Conservation (phyloP, 208 protist genomes). For the Endotrypanum monterogeii region DNA sequence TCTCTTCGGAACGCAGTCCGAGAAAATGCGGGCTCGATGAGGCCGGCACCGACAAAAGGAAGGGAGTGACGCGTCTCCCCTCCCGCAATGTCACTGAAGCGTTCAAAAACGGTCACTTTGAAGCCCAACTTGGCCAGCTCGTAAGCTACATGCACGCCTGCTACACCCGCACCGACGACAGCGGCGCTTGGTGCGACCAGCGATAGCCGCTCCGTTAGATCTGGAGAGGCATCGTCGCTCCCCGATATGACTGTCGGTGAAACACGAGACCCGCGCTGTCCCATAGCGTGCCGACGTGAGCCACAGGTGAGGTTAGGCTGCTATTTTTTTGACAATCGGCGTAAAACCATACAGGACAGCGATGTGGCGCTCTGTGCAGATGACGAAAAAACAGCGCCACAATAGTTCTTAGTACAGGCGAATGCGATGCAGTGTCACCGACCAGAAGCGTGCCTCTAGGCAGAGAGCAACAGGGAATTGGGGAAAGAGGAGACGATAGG, state of each 20-base stretch:
- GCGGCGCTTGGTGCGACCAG: conserved; percentile 57
- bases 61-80: conserved; percentile 66
- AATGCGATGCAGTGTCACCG: too few relatives aligned
- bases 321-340: too few relatives aligned
- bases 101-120: conserved; percentile 83
- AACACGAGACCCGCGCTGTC: conserved; percentile 18
- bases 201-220: conserved; percentile 44
- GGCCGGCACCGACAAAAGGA: conserved; percentile 77
- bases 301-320: background rate
- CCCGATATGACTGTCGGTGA: background rate
- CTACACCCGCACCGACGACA: conserved; percentile 83
- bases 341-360: too few relatives aligned
- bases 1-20: conserved; percentile 37
- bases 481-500: background rate
- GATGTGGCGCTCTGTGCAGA: too few relatives aligned
- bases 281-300: conserved; percentile 5
- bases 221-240: conserved; percentile 1
- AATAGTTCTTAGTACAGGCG: too few relatives aligned
- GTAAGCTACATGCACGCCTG: conserved; percentile 85
- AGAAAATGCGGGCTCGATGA: conserved; percentile 63
- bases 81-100: conserved; percentile 33
- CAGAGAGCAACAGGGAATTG: too few relatives aligned
- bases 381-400: too few relatives aligned
- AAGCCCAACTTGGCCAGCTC: conserved; percentile 85
- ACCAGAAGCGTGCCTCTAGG: too few relatives aligned